Evolutionary conservation across 2,329 filamentous ascomycete species (phyloP).

Genomic region (Thielaviopsis punctulata): DNA sequence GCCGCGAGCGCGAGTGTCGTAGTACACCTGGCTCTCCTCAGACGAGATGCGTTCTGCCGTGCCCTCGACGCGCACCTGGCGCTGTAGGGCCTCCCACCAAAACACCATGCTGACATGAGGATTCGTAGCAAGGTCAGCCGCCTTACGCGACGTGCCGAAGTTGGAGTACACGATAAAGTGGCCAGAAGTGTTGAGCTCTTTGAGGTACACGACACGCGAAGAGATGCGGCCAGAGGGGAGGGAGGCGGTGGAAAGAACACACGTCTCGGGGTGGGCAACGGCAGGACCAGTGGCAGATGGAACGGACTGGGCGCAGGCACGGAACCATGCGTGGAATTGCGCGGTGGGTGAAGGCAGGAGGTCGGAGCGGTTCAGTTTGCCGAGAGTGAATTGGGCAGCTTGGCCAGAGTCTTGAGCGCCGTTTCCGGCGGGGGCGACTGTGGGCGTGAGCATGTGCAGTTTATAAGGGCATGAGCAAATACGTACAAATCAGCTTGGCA

Average conservation of each 20-base stretch:
- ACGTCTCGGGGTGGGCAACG: constrained; percentile 70
- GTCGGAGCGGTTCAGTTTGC: constrained; percentile 41
- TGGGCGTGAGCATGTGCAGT: background rate
- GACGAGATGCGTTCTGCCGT: constrained; percentile 43
- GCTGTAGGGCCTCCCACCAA: constrained; percentile 72
- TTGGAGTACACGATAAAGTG: constrained; percentile 84
- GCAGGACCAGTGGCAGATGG: constrained; percentile 50
- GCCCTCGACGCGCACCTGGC: constrained; percentile 85
- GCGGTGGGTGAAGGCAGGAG: constrained; percentile 49
- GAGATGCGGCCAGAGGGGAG: constrained; percentile 73
- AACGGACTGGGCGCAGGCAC: constrained; percentile 37
- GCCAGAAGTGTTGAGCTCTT: constrained; percentile 59
- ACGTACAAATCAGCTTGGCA: background rate
- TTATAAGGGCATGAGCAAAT: background rate
- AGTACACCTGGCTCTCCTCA: constrained; percentile 58
- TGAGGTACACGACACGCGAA: constrained; percentile 80
- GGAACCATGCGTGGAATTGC: constrained; percentile 88
- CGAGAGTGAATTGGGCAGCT: constrained; percentile 58
- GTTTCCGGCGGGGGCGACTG: constrained; percentile 45
- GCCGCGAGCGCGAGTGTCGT: constrained; percentile 54
- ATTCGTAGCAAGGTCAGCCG: constrained; percentile 53
- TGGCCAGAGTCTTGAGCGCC: constrained; percentile 35
- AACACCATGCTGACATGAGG: constrained; percentile 71
- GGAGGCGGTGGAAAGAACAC: constrained; percentile 67
- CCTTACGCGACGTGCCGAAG: constrained; percentile 60